These are phyloP conservation scores for Ocimum tenuiflorum DNA, from an alignment of 257 asterid species.

Conservation along the genomic window DNA sequence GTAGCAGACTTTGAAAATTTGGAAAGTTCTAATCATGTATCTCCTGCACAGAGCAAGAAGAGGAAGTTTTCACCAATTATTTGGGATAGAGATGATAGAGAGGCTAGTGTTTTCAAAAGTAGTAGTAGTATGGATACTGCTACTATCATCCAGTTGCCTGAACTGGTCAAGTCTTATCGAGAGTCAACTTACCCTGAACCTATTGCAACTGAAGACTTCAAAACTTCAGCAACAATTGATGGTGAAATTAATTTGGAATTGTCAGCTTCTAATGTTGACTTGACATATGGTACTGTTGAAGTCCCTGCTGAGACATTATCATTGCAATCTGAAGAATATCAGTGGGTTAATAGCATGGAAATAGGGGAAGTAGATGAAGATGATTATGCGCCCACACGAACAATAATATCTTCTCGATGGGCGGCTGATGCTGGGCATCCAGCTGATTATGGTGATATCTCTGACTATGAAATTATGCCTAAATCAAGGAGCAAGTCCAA, in stretches of 20 bases:
- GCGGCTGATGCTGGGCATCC: conserved; percentile 66
- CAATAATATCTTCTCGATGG: conserved; percentile 77
- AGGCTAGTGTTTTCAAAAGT: conserved; percentile 21
- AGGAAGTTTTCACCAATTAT: conserved; percentile 79
- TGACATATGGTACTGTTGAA: conserved; percentile 22
- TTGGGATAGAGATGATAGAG: conserved; percentile 77
- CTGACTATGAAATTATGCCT: conserved; percentile 39
- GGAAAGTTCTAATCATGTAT: conserved; percentile 32
- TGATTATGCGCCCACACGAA: conserved; percentile 39
- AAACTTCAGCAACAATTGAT: too few species aligned
- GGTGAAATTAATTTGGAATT: too few species aligned
- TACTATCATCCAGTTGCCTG: too few species aligned
- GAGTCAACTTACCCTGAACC: too few species aligned
- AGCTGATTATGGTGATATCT: conserved; percentile 67
- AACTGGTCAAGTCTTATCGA: too few species aligned
- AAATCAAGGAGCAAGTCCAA: conserved; percentile 30
- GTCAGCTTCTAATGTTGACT: conserved; percentile 19
- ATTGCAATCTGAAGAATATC: too few species aligned
- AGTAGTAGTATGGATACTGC: too few species aligned
- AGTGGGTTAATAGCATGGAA: conserved; percentile 16
- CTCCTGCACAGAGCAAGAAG: conserved; percentile 39
- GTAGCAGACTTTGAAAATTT: conserved; percentile 30
- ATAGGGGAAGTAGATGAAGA: conserved; percentile 33
- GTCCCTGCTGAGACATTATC: conserved; percentile 26
- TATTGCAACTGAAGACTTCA: too few species aligned